Conservation (phyloP, 495 filamentous ascomycete genomes). For the Tuber aestivum region DNA sequence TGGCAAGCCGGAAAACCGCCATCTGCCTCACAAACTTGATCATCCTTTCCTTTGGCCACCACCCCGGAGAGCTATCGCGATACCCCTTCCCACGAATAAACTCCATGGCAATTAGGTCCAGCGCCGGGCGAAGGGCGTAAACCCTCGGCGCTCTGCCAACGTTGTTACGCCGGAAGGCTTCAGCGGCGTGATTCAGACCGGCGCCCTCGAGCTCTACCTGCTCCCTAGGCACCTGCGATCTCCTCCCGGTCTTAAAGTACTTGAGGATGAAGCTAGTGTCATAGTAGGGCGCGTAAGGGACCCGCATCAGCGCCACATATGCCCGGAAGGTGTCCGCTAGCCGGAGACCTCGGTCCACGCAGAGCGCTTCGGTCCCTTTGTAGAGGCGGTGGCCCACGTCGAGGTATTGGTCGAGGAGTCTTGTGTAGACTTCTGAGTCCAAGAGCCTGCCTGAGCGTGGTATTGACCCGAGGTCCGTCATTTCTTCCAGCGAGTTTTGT, state of each 20-base stretch:
- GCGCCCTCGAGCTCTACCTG: background rate
- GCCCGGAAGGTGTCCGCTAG: background rate
- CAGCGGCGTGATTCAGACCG: background rate
- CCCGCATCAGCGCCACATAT: background rate
- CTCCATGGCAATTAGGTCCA: background rate
- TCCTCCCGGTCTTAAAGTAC: background rate
- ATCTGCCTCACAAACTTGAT: background rate
- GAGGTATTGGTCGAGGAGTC: background rate
- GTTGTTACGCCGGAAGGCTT: background rate
- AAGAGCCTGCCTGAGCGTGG: background rate
- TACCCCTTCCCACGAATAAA: background rate
- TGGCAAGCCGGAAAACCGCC: background rate
- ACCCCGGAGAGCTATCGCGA: background rate
- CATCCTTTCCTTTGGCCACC: background rate
- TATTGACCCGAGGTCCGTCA: background rate
- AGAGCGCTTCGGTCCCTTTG: background rate
- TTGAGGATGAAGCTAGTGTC: background rate
- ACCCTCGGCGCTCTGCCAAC: background rate
- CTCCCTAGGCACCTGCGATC: background rate
- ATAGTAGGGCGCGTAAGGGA: background rate
- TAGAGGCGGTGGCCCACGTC: background rate
- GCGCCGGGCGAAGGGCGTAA: background rate
- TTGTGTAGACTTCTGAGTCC: background rate
- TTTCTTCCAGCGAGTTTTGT: background rate
- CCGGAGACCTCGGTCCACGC: accelerated